Conservation (phyloP, 495 filamentous ascomycete species). For the Sporormia fimetaria region DNA sequence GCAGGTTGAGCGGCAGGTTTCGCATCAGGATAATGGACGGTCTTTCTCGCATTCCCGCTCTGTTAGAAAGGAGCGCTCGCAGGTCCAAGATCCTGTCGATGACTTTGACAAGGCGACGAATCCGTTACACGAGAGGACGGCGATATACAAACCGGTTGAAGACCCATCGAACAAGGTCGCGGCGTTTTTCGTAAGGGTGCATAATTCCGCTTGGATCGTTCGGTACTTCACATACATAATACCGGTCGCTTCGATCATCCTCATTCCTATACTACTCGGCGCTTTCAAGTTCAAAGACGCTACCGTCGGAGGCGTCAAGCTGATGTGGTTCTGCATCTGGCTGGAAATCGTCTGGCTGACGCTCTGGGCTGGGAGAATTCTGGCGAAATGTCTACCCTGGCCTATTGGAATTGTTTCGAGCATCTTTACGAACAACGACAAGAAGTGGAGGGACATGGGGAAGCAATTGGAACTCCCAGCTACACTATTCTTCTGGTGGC, state of each 20-base stretch:
- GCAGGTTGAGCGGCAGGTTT: conserved; percentile 67
- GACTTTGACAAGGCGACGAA: conserved; percentile 73
- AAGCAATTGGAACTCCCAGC: conserved; percentile 75
- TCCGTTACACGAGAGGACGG: conserved; percentile 59
- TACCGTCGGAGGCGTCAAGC: conserved; percentile 60
- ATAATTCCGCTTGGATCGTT: conserved; percentile 63
- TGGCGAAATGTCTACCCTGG: conserved; percentile 63
- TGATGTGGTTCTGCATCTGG: conserved; percentile 94
- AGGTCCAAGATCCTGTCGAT: conserved; percentile 52
- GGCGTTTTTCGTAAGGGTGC: conserved; percentile 53
- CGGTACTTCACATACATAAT: conserved; percentile 83
- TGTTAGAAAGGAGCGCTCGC: conserved; percentile 41
- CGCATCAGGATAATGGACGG: conserved; percentile 37
- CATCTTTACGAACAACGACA: conserved; percentile 73
- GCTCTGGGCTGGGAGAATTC: conserved; percentile 71
- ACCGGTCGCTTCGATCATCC: conserved; percentile 58
- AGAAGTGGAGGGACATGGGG: conserved; percentile 89
- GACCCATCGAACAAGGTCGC: conserved; percentile 52
- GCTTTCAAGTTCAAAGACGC: conserved; percentile 52
- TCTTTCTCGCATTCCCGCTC: conserved; percentile 35
- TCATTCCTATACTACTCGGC: conserved; percentile 75
- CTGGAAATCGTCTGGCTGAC: conserved; percentile 87
- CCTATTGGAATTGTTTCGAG: conserved; percentile 55
- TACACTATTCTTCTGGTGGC: conserved; percentile 86
- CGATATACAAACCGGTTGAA: conserved; percentile 55